Percentiles rank a stretch among this genome's conserved stretches.
Evolutionary conservation across 2,329 filamentous ascomycete species (phyloP).

Genomic region (Chalaropsis thielavioides): DNA sequence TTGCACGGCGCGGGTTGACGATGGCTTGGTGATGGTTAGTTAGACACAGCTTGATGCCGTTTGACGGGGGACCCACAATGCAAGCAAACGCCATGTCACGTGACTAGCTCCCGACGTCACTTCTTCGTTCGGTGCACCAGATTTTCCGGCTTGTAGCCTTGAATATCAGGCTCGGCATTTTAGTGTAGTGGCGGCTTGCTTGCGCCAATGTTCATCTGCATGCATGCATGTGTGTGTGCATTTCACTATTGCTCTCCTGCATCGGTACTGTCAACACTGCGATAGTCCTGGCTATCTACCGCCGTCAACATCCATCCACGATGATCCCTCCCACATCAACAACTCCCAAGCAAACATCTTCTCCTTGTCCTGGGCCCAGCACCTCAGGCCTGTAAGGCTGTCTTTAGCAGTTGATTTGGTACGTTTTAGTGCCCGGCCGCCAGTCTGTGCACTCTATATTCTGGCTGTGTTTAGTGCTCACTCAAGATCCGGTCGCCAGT

Average conservation of each 20-base stretch:
- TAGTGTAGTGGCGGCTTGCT: too few species aligned
- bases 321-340: too few species aligned
- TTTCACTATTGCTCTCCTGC: too few species aligned
- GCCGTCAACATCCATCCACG: too few species aligned
- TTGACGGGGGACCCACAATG: not conserved
- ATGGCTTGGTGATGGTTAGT: not conserved
- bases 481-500: not conserved
- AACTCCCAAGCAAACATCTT: too few species aligned
- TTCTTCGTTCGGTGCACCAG: not conserved
- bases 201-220: too few species aligned
- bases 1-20: not conserved
- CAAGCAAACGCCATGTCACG: not conserved
- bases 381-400: not conserved
- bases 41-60: not conserved
- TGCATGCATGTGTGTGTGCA: too few species aligned
- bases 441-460: conserved; percentile 1
- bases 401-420: not conserved
- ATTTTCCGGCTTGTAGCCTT: not conserved
- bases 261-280: too few species aligned
- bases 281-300: too few species aligned
- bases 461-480: not conserved
- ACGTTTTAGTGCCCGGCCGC: not conserved
- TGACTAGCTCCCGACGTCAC: not conserved
- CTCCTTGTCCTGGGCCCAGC: not conserved
- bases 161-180: not conserved